These are phyloP conservation scores for Umbelopsis vinacea DNA, from an alignment of 192 early-diverging fungal genomes.

Conservation along the genomic window DNA sequence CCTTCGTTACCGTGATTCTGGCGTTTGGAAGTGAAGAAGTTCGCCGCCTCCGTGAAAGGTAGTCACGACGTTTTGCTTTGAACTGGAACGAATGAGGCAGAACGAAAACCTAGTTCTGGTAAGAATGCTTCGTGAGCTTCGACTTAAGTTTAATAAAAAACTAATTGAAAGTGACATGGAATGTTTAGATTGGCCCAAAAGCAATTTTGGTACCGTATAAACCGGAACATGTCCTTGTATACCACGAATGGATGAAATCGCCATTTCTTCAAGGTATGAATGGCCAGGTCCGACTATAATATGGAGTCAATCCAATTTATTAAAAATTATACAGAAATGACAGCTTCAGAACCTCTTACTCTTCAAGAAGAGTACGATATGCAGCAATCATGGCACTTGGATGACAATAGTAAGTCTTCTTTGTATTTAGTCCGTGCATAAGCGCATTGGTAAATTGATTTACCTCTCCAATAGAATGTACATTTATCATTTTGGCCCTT, in stretches of 20 bases:
- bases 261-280: constrained; percentile 76
- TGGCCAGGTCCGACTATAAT: neutral
- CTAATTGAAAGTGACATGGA: neutral
- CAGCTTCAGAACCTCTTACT: constrained; percentile 91
- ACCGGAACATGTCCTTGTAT: constrained; percentile 80
- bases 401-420: constrained; percentile 68
- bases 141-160: neutral
- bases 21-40: no score
- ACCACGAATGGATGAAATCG: constrained; percentile 97
- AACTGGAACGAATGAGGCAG: constrained; percentile 24
- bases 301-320: neutral
- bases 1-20: no score
- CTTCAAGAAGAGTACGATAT: constrained; percentile 95
- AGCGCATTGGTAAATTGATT: neutral
- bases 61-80: neutral
- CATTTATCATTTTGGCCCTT: constrained; percentile 68
- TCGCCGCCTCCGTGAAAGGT: no score
- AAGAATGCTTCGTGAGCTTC: neutral
- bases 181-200: constrained; percentile 59
- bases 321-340: constrained; percentile 74
- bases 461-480: constrained; percentile 54
- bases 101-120: constrained; percentile 42
- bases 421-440: neutral
- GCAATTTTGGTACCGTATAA: constrained; percentile 86
- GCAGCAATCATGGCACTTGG: constrained; percentile 88